Evolutionary conservation across 2,329 filamentous ascomycete genomes (phyloP), one percentile per base, ranked within the genome.

Genomic region (Metarhizium robertsii): DNA sequence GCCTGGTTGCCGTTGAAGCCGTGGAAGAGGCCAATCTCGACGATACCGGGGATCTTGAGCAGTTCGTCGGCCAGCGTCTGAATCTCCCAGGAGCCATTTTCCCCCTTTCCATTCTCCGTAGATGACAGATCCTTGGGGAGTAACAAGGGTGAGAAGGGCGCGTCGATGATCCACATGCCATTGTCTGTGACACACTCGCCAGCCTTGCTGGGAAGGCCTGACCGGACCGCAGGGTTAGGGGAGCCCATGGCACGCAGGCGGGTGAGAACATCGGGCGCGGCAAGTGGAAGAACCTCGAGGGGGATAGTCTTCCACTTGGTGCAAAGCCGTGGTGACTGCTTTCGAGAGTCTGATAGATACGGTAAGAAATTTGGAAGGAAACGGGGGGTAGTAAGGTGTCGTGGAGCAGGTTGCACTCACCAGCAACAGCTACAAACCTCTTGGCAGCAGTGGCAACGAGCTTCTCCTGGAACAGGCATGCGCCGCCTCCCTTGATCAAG

Each of bases 391-490:
- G 25, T 11, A 40, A 7, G 42, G 18, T 6, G 42, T 20, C 6
- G n/a, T 7, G 4, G n/a, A 11, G 11, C 32, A 34, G 20, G 43
- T 11, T 34, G 40, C 30, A 71, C 79, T 65, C 72, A 89, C 86
- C 87, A 55, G 90, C 90, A 56, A 95, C 90, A 64, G 89, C 92
- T 59, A 96, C 79, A 66, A 96, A 96, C 67, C 89, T 88, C 71
- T 84, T 88, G 3, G 90, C 87, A 52, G 87, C 83, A 58, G 90
- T 83, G 5, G 92, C 92, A 4, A 99, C 92, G 40, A 99, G 79
- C 77, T 99, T 99, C 75, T 99, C 94, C 72, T 97, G 94, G 75
- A 96, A 95, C 55, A 97, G 75, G 72, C 94, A 99, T n/a, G 91
- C 94, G 57, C 94, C 94, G 52, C 94, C 94, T 54, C 94, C 94